Percentiles rank a stretch among this genome's conserved stretches.
These are phyloP conservation scores for Cryphonectria radicalis DNA, from an alignment of 2,329 filamentous ascomycete species.

Conservation along the genomic window DNA sequence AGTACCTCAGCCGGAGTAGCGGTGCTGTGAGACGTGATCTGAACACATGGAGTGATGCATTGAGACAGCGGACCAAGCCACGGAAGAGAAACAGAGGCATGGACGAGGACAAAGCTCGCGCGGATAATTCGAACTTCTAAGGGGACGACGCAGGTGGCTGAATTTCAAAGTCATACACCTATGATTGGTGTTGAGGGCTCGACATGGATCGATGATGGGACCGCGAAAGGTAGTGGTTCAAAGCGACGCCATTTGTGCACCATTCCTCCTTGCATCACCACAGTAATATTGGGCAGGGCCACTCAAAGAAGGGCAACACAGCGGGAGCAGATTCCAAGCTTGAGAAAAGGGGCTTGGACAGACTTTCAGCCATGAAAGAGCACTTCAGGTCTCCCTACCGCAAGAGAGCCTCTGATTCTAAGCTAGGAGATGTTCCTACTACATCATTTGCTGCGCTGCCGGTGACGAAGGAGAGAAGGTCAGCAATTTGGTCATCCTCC, in stretches of 20 bases:
- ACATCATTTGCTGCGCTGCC: neutral
- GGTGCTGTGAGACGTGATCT: neutral
- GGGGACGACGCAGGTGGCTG: neutral
- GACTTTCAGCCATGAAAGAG: neutral
- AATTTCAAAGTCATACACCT: too few relatives aligned
- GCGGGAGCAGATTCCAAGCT: neutral
- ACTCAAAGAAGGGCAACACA: neutral
- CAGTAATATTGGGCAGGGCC: neutral
- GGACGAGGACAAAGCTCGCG: neutral
- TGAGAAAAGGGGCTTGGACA: neutral
- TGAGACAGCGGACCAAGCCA: neutral
- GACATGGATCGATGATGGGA: neutral
- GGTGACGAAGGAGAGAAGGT: neutral
- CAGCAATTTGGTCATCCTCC: neutral
- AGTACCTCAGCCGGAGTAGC: neutral
- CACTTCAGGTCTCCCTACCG: neutral
- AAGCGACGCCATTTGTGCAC: neutral
- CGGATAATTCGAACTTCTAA: neutral
- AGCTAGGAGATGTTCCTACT: neutral
- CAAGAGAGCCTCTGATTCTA: neutral
- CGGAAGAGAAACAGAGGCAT: neutral
- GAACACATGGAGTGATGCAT: neutral
- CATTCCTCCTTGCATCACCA: neutral
- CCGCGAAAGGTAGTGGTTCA: neutral
- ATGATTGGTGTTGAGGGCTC: neutral